Base-by-base conservation (phyloP, 305 asterid species). In the Fraxinus nigra region DNA sequence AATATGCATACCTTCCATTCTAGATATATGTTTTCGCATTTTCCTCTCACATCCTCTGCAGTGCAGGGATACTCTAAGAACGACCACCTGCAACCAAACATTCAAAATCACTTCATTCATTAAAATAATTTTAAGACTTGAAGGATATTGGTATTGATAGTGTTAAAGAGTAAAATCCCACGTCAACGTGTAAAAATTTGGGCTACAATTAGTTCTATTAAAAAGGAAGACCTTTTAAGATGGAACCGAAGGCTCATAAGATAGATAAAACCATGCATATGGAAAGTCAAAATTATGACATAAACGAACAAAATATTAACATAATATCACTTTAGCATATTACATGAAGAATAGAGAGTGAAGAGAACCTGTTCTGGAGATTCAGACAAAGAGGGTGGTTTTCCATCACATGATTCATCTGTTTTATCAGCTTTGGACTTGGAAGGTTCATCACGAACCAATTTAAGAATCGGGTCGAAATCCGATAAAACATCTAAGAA, bases 41-140 rank as follows among this genome's bases (percentile, higher is more conserved):
- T 95, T 93, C 85, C 80, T 93, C 82, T 90, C 99, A 85, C 99
- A 95, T 18, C 98, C 99, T 89, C 88, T 90, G 90, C 99, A 95
- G 77, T 95, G 99, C 75, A 95, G 87, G 32, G 99, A 94, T 78
- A 95, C 99, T 81, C 95, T 89, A 5, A 95, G 87, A 33, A 94
- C 98, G 35, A 95, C 97, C 84, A 90, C 98, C 98, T 95, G 93
- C 88, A 26, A 84, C 1, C 33, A 43, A 77, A 75, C 18, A 20
- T 24, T 56, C 33, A 24, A 76, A 76, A 26, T 2, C 35, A 26
- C 20, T 18, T 16, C n/a, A 18, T 40, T 18, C 3, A 38, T 33
- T 22, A 22, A 30, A 10, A 75, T 22, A 24, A 37, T 24, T 28
- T 38, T 22, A 75, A 75, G 78, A 75, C 34, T 24, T 9, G 0